Evolutionary conservation across 1,139 yeast species (phyloP).

Genomic region (Saccharomyces hybrid): DNA sequence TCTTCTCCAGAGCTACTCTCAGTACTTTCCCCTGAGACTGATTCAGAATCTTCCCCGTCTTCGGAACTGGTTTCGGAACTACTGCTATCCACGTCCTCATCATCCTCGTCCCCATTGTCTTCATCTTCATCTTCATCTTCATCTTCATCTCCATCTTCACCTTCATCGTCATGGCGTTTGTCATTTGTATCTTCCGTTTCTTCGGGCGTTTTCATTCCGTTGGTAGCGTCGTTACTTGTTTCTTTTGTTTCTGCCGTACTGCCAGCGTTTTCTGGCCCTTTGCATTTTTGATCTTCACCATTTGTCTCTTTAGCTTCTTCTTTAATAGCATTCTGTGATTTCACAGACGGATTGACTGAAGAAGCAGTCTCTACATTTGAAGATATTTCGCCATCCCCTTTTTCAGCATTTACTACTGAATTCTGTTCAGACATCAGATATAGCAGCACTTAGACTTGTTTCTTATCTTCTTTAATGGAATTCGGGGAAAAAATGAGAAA

Average conservation of each 20-base stretch:
- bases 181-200: constrained; percentile 1
- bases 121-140: not conserved
- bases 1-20: not conserved
- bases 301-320: constrained; percentile 1
- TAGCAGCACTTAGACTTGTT: not conserved
- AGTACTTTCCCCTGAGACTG: not conserved
- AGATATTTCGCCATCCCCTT: not conserved
- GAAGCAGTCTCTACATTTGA: not conserved
- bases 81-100: not conserved
- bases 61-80: not conserved
- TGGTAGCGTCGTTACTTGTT: not conserved
- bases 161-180: not conserved
- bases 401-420: not conserved
- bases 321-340: constrained; percentile 1
- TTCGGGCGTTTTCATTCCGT: not conserved
- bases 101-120: constrained; percentile 2
- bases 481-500: not conserved
- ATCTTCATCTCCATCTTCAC: not conserved
- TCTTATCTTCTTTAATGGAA: not conserved
- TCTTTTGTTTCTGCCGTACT: not conserved
- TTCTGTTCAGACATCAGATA: not conserved
- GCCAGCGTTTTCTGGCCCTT: not conserved
- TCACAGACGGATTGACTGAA: not conserved
- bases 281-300: not conserved
- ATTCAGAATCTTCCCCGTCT: not conserved